phyloP scores from a whole-genome alignment of 1,139 yeast genomes.

The Blastobotrys proliferans region DNA sequence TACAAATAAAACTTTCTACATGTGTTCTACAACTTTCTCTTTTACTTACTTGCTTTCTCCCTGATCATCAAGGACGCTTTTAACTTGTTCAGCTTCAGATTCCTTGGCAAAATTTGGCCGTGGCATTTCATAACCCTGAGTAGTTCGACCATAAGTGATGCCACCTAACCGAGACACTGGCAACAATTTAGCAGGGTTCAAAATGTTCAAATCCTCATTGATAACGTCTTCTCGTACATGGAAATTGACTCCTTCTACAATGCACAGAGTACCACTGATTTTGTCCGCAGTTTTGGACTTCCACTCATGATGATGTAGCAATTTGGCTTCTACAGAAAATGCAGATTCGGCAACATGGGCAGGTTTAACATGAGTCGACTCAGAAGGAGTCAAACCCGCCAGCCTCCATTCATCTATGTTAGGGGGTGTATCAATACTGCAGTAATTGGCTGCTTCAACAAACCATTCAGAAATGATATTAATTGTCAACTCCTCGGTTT shows the following conservation, averaged over 20 bases:
- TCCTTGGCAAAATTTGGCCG: conserved; percentile 37
- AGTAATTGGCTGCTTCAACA: conserved; percentile 57
- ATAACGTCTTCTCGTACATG: conserved; percentile 54
- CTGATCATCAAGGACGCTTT: neutral
- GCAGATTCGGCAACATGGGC: conserved; percentile 60
- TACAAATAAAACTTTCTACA: neutral
- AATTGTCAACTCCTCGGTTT: conserved; percentile 53
- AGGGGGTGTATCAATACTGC: conserved; percentile 46
- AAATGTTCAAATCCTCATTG: conserved; percentile 38
- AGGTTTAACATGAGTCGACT: conserved; percentile 46
- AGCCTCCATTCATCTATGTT: conserved; percentile 54
- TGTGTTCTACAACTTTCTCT: neutral
- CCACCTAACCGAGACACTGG: conserved; percentile 60
- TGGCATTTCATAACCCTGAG: conserved; percentile 42
- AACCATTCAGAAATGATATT: conserved; percentile 62
- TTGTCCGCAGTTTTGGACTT: conserved; percentile 41
- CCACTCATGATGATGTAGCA: conserved; percentile 45
- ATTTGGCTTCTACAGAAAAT: conserved; percentile 54
- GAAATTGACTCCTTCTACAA: conserved; percentile 54
- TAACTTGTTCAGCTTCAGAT: neutral
- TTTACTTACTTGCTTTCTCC: too few relatives aligned
- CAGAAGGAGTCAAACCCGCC: conserved; percentile 50
- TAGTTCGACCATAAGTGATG: conserved; percentile 44
- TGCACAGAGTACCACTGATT: conserved; percentile 41
- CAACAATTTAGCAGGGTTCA: conserved; percentile 48